A percentile compares a stretch with the other conserved stretches of the same genome.
These are phyloP conservation scores for Yamadazyma siamensis DNA, from an alignment of 1,139 yeast genomes.

Conservation along the genomic window DNA sequence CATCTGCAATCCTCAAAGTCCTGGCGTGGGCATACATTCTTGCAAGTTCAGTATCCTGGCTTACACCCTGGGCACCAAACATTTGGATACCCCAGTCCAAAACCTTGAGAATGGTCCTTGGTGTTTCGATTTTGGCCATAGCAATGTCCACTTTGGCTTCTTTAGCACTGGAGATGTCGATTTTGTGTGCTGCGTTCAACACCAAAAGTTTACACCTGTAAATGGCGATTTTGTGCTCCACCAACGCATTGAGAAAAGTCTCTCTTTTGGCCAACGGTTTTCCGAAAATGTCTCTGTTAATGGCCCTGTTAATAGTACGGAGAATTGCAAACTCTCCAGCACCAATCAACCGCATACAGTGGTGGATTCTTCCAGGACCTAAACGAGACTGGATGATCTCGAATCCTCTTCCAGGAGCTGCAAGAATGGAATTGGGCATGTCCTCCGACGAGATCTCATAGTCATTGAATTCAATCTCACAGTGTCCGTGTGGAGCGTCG, in stretches of 20 bases:
- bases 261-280: constrained; percentile 53
- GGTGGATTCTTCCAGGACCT: constrained; percentile 75
- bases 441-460: constrained; percentile 47
- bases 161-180: constrained; percentile 57
- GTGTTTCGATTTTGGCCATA: constrained; percentile 67
- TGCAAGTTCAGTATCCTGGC: constrained; percentile 63
- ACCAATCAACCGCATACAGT: constrained; percentile 70
- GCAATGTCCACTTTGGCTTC: constrained; percentile 59
- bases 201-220: constrained; percentile 58
- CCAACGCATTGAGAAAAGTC: constrained; percentile 47
- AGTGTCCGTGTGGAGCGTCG: constrained; percentile 76
- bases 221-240: constrained; percentile 57
- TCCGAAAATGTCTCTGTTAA: constrained; percentile 55
- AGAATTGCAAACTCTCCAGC: constrained; percentile 60
- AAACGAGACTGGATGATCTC: constrained; percentile 67
- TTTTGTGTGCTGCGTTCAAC: constrained; percentile 63
- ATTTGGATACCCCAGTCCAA: constrained; percentile 69
- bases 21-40: constrained; percentile 54
- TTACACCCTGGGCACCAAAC: constrained; percentile 68
- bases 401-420: constrained; percentile 59
- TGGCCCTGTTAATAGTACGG: constrained; percentile 54
- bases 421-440: constrained; percentile 38
- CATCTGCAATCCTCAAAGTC: constrained; percentile 68
- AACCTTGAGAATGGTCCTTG: constrained; percentile 51
- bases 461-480: constrained; percentile 55